Conservation (phyloP, 768 basidiomycete genomes). For the Mycena amicta region DNA sequence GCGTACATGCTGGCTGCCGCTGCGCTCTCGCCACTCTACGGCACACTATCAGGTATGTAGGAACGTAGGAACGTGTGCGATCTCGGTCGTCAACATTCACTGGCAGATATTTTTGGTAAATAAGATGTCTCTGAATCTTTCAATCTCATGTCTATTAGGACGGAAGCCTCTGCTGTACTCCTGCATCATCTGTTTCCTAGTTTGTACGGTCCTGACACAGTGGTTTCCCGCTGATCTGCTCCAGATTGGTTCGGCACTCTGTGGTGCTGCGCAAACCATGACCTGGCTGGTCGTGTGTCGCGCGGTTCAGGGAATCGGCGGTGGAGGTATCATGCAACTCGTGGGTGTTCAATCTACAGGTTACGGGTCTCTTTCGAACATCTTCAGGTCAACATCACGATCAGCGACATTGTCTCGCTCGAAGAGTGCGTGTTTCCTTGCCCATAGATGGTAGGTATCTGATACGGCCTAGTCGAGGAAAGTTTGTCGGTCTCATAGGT, state of each 20-base stretch:
- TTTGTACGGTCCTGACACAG: slow-evolving; percentile 33
- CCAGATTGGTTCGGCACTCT: slow-evolving; percentile 78
- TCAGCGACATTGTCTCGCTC: slow-evolving; percentile 82
- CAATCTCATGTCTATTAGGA: slow-evolving; percentile 32
- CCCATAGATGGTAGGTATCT: neutral
- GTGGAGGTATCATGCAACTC: slow-evolving; percentile 77
- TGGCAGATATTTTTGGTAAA: slow-evolving; percentile 18
- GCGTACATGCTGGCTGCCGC: slow-evolving; percentile 75
- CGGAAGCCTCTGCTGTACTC: slow-evolving; percentile 73
- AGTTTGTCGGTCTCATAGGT: slow-evolving; percentile 72
- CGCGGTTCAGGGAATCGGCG: slow-evolving; percentile 83
- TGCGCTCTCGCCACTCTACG: slow-evolving; percentile 71
- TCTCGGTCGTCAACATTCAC: neutral
- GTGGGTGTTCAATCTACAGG: slow-evolving; percentile 37
- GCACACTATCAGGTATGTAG: slow-evolving; percentile 68
- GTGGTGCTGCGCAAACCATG: slow-evolving; percentile 80
- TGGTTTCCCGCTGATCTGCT: neutral
- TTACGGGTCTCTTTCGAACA: no score
- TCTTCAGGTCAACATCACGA: slow-evolving; percentile 64
- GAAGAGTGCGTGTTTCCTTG: slow-evolving; percentile 55
- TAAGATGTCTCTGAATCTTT: neutral
- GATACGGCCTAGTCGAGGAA: slow-evolving; percentile 58
- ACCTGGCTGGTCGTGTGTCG: slow-evolving; percentile 75
- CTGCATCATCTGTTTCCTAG: slow-evolving; percentile 69
- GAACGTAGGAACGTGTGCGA: slow-evolving; percentile 22